phyloP scores from a whole-genome alignment of 768 basidiomycete genomes.

The Austroboletus eburneus region DNA sequence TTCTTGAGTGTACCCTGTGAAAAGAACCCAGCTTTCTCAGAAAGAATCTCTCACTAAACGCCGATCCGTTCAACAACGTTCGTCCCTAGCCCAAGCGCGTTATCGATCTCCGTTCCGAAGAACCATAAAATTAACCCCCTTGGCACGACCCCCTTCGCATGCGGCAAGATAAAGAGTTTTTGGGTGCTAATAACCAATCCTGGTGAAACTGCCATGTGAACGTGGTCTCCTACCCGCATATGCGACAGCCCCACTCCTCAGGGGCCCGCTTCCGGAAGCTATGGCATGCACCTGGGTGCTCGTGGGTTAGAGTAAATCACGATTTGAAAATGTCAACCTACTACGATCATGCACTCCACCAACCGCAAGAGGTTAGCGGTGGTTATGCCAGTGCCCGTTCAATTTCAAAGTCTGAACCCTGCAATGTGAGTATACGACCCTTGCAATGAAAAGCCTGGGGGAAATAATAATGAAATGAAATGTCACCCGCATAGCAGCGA shows the following conservation, averaged over 20 bases:
- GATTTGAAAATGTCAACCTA: no score
- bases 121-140: slow-evolving; percentile 5
- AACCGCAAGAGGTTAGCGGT: no score
- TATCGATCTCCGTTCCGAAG: slow-evolving; percentile 11
- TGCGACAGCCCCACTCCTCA: neutral
- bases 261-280: slow-evolving; percentile 3
- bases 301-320: slow-evolving; percentile 9
- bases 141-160: slow-evolving; percentile 2
- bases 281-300: neutral
- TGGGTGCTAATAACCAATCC: slow-evolving; percentile 10
- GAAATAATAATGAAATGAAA: no score
- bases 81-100: slow-evolving; percentile 5
- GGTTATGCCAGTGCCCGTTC: no score
- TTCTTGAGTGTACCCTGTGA: neutral
- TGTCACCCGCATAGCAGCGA: no score
- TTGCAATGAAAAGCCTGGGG: no score
- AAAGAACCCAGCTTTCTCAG: neutral
- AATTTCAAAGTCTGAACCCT: no score
- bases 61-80: neutral
- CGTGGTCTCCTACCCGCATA: neutral
- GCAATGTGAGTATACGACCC: no score
- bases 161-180: slow-evolving; percentile 3
- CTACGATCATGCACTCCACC: no score
- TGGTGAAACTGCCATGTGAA: slow-evolving; percentile 5
- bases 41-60: slow-evolving; percentile 2